Conservation (phyloP, 495 filamentous ascomycete species). For the Oidiodendron maius region DNA sequence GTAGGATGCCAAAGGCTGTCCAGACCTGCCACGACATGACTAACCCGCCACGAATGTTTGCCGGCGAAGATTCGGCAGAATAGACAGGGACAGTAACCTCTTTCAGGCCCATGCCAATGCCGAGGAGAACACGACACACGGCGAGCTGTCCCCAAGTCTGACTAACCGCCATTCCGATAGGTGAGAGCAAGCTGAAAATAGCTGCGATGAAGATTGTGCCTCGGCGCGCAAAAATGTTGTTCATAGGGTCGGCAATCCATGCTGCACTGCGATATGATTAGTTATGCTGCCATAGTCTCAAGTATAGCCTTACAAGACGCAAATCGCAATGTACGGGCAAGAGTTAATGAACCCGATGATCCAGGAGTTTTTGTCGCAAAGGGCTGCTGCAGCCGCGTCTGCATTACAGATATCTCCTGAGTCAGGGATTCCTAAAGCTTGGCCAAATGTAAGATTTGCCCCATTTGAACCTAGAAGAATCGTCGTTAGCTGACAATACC, state of each 20-base stretch:
- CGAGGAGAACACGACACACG: slow-evolving; percentile 57
- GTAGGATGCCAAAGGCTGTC: slow-evolving; percentile 63
- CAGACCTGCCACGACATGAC: slow-evolving; percentile 88
- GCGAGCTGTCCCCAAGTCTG: slow-evolving; percentile 60
- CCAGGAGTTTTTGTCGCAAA: slow-evolving; percentile 22
- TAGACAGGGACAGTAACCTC: slow-evolving; percentile 65
- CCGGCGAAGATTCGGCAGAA: slow-evolving; percentile 72
- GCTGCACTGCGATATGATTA: slow-evolving; percentile 11
- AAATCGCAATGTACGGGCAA: not conserved
- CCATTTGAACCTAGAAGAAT: slow-evolving; percentile 11
- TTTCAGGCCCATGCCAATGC: slow-evolving; percentile 67
- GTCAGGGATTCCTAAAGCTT: slow-evolving; percentile 24
- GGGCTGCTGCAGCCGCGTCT: no score
- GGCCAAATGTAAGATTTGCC: slow-evolving; percentile 10
- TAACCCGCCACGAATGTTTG: slow-evolving; percentile 66
- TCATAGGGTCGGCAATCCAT: slow-evolving; percentile 71
- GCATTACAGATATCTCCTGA: slow-evolving; percentile 1
- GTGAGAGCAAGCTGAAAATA: slow-evolving; percentile 26
- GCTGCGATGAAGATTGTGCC: slow-evolving; percentile 63
- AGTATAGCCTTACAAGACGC: slow-evolving; percentile 26
- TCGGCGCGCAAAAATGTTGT: slow-evolving; percentile 57
- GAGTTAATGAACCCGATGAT: slow-evolving; percentile 40
- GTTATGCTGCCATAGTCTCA: slow-evolving; percentile 46
- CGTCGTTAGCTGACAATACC: not conserved
- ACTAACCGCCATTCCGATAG: slow-evolving; percentile 57